Conservation (phyloP, 768 basidiomycete genomes). For the Glaciozyma martinii region DNA sequence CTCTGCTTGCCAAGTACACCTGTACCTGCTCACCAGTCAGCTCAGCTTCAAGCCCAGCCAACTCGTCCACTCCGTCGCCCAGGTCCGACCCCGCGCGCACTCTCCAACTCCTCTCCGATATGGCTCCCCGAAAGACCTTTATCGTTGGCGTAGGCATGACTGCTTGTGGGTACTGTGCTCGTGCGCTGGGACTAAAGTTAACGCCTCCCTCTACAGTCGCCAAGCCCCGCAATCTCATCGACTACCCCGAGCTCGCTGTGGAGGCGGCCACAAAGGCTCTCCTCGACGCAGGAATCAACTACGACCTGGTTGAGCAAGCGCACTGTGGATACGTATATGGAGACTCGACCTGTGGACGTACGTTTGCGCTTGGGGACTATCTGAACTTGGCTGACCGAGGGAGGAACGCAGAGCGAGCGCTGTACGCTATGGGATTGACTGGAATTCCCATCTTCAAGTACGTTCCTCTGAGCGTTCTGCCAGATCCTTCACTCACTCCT, state of each 20-base stretch:
- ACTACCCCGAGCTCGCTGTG: conserved; percentile 70
- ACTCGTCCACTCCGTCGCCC: too few species aligned
- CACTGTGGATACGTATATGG: conserved; percentile 64
- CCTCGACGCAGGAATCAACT: conserved; percentile 75
- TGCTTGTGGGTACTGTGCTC: conserved; percentile 53
- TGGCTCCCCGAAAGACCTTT: background rate
- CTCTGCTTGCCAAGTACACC: too few species aligned
- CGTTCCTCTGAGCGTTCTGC: conserved; percentile 10
- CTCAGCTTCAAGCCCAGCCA: too few species aligned
- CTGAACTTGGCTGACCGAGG: conserved; percentile 16
- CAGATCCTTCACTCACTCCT: too few species aligned
- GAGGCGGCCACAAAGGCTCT: conserved; percentile 81
- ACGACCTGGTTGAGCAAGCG: conserved; percentile 64
- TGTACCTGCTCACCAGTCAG: too few species aligned
- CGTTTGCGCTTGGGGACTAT: too few species aligned
- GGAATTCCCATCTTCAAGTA: conserved; percentile 72
- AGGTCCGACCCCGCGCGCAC: too few species aligned
- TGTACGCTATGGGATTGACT: conserved; percentile 76
- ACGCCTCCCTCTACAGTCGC: too few species aligned
- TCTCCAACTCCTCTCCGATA: background rate
- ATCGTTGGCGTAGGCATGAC: conserved; percentile 66
- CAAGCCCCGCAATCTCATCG: background rate
- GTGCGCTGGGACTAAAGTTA: too few species aligned
- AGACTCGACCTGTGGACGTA: background rate
- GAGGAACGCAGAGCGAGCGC: conserved; percentile 49